phyloP scores from a whole-genome alignment of 2,329 filamentous ascomycete genomes.

The Claviceps paspali region DNA sequence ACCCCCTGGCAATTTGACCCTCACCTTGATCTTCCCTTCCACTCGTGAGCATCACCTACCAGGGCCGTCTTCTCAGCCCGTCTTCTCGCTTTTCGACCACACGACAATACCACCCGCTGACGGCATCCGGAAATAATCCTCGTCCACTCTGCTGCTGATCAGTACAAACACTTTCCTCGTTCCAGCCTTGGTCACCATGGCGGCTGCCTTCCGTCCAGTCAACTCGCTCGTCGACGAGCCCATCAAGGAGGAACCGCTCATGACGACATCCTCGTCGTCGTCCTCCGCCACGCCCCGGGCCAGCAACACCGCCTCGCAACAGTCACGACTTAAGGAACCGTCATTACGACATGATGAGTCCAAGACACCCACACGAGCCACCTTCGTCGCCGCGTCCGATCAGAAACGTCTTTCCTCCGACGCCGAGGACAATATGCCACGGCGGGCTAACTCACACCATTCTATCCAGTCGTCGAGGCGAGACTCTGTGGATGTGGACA shows the following conservation, averaged over 20 bases:
- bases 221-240: constrained; percentile 24
- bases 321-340: constrained; percentile 12
- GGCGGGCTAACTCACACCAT: constrained; percentile 39
- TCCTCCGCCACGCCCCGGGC: constrained; percentile 16
- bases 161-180: neutral
- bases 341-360: constrained; percentile 25
- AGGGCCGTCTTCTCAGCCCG: constrained; percentile 10
- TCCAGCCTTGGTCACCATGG: constrained; percentile 20
- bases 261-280: constrained; percentile 19
- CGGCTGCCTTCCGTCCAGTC: constrained; percentile 32
- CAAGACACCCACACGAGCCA: constrained; percentile 48
- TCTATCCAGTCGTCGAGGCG: constrained; percentile 39
- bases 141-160: neutral
- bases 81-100: neutral
- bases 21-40: constrained; percentile 6
- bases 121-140: neutral
- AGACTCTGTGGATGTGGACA: constrained; percentile 56
- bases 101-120: neutral
- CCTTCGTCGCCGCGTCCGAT: constrained; percentile 28
- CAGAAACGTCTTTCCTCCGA: constrained; percentile 39
- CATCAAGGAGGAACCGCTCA: constrained; percentile 19
- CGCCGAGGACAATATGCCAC: constrained; percentile 21
- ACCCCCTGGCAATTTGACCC: constrained; percentile 6
- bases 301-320: constrained; percentile 21
- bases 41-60: constrained; percentile 1